A percentile compares a stretch with the other conserved stretches of the same genome.
These are phyloP conservation scores for Chlamydomonas sphaeroides DNA, from an alignment of 139 green algal genomes.

Conservation along the genomic window DNA sequence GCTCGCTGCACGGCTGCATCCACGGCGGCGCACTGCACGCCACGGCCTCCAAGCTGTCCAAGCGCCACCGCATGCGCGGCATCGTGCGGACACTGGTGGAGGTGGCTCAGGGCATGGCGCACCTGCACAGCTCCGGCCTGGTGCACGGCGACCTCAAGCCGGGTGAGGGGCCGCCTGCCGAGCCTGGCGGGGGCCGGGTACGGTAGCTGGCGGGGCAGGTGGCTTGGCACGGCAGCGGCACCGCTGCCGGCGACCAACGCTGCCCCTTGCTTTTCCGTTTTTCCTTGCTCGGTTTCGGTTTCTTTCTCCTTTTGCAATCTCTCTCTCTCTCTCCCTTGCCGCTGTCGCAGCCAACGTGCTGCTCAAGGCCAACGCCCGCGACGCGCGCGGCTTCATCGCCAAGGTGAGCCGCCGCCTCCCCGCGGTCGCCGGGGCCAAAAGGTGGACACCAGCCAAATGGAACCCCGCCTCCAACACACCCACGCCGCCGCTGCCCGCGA, in stretches of 20 bases:
- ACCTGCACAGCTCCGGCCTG: conserved; percentile 33
- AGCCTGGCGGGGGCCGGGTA: no score
- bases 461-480: no score
- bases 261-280: no score
- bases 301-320: neutral
- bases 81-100: conserved; percentile 28
- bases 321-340: neutral
- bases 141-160: conserved; percentile 44
- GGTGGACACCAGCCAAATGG: no score
- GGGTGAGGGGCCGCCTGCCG: neutral
- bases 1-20: conserved; percentile 21
- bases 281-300: neutral
- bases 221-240: no score
- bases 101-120: conserved; percentile 40
- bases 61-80: conserved; percentile 29
- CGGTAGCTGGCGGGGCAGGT: no score
- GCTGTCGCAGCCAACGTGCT: conserved; percentile 31
- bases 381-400: conserved; percentile 60
- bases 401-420: no score
- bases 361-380: conserved; percentile 27
- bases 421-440: no score
- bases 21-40: conserved; percentile 4
- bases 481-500: no score
- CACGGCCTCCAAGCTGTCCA: neutral
- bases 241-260: no score